Conservation (phyloP, 768 basidiomycete species). For the Tephrocybe sp. region DNA sequence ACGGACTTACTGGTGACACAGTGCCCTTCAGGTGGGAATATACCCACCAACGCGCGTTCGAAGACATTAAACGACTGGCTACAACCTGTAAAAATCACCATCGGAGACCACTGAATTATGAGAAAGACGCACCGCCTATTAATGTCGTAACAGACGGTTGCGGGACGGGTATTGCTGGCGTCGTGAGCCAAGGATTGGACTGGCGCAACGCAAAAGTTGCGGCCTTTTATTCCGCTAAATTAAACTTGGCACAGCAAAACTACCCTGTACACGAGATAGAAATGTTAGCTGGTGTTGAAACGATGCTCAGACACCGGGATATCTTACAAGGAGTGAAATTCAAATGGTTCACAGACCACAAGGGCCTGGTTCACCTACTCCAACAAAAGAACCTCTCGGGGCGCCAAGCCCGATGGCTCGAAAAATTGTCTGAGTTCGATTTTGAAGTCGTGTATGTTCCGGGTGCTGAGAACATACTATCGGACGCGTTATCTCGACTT, state of each 20-base stretch:
- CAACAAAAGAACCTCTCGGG: conserved; percentile 6
- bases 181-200: not conserved
- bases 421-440: conserved; percentile 15
- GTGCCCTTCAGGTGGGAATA: conserved; percentile 23
- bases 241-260: conserved; percentile 5
- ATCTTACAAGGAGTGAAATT: conserved; percentile 5
- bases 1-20: not conserved
- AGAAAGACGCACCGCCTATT: not conserved
- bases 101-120: not conserved
- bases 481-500: conserved; percentile 31
- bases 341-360: not conserved
- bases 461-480: conserved; percentile 16
- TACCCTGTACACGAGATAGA: conserved; percentile 3
- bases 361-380: not conserved
- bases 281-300: conserved; percentile 6
- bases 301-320: conserved; percentile 6
- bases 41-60: conserved; percentile 28
- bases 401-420: conserved; percentile 8
- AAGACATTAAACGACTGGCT: conserved; percentile 28
- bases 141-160: not conserved
- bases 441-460: conserved; percentile 16
- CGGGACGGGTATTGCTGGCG: not conserved
- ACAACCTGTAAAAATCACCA: conserved; percentile 14
- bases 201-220: not conserved
- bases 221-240: conserved; percentile 2